Percentiles rank a stretch among this genome's conserved stretches.
phyloP scores from a whole-genome alignment of 176 grass and related monocot genomes.

The Bothriochloa decipiens region DNA sequence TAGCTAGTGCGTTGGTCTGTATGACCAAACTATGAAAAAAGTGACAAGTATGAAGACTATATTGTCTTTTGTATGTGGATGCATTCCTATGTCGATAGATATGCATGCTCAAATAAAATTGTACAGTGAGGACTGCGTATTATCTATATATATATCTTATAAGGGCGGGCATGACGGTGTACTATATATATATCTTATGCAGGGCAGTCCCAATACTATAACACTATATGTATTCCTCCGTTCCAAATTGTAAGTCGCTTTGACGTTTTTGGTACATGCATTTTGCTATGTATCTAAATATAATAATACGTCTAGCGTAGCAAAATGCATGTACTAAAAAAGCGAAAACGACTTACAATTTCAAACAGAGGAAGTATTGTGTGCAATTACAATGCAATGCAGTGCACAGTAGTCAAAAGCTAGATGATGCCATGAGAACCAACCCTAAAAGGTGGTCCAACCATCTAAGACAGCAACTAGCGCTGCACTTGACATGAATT shows the following conservation, averaged over 20 bases:
- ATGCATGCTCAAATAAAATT: conserved; percentile 18
- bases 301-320: too few relatives aligned
- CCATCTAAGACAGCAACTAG: conserved; percentile 13
- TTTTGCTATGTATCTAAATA: too few relatives aligned
- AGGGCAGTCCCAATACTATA: background rate
- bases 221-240: background rate
- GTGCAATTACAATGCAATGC: background rate
- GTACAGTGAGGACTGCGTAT: background rate
- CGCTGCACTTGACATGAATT: conserved; percentile 23
- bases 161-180: background rate
- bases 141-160: background rate
- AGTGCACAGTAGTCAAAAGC: conserved; percentile 42
- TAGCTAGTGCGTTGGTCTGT: conserved; percentile 15
- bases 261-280: too few relatives aligned
- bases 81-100: conserved; percentile 14
- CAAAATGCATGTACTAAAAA: too few relatives aligned
- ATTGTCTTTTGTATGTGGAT: background rate
- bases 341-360: too few relatives aligned
- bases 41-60: background rate
- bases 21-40: conserved; percentile 24
- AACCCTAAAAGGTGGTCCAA: conserved; percentile 50
- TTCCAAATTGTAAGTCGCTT: too few relatives aligned
- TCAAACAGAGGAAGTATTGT: too few relatives aligned
- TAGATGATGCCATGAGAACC: conserved; percentile 50
- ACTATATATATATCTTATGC: background rate